phyloP scores from a whole-genome alignment of 495 filamentous ascomycete species.

The Lasiosphaeria hispida region DNA sequence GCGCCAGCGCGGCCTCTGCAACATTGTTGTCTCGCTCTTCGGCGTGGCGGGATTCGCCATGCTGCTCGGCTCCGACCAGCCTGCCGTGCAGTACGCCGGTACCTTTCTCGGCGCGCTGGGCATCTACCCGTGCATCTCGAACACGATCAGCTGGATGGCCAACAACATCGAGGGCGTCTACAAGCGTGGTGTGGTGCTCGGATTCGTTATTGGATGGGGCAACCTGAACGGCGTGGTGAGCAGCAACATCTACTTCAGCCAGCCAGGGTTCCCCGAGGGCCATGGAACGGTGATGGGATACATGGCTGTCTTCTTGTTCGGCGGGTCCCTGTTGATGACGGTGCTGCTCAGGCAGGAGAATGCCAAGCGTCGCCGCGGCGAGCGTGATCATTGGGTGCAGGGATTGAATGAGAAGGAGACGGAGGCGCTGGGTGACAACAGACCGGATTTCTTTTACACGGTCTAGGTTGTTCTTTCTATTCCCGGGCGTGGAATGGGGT shows the following conservation, averaged over 20 bases:
- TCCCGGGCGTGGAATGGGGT: no score
- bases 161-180: constrained; percentile 94
- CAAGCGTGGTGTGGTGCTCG: constrained; percentile 83
- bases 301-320: constrained; percentile 48
- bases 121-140: constrained; percentile 90
- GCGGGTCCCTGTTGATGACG: constrained; percentile 61
- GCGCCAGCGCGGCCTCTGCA: constrained; percentile 73
- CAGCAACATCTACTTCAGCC: constrained; percentile 63
- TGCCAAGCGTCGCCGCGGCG: constrained; percentile 55
- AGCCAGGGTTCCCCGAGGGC: constrained; percentile 45
- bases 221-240: constrained; percentile 87
- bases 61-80: constrained; percentile 59
- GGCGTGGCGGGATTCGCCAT: constrained; percentile 79
- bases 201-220: constrained; percentile 89
- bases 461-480: constrained; percentile 5
- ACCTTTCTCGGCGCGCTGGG: constrained; percentile 84
- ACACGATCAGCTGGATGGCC: constrained; percentile 83
- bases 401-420: constrained; percentile 59
- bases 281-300: constrained; percentile 49
- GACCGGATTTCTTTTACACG: constrained; percentile 80
- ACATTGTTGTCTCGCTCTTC: constrained; percentile 67
- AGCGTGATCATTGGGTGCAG: constrained; percentile 66
- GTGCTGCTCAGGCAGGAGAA: constrained; percentile 66
- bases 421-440: constrained; percentile 64
- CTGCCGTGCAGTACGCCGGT: constrained; percentile 74